Evolutionary conservation across 2,329 filamentous ascomycete genomes (phyloP).

Genomic region (Fonsecaea multimorphosa): DNA sequence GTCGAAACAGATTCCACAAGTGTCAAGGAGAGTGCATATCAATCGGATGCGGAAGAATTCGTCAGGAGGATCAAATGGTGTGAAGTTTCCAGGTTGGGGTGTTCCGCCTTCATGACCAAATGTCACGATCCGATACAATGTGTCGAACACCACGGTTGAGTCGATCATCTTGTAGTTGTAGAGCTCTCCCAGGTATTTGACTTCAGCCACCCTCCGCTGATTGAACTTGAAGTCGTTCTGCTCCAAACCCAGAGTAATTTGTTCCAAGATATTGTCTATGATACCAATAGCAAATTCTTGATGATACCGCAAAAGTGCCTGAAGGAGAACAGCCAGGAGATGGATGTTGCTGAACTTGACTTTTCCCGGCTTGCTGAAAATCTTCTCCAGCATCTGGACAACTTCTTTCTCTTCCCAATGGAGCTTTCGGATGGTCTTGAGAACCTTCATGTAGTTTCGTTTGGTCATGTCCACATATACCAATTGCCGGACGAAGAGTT

Average conservation of each 20-base stretch:
- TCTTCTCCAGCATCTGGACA: conserved; percentile 78
- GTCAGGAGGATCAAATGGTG: conserved; percentile 82
- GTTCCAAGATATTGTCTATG: conserved; percentile 89
- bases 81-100: conserved; percentile 77
- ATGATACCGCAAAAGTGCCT: conserved; percentile 89
- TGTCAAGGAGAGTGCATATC: conserved; percentile 87
- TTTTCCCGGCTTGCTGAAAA: conserved; percentile 95
- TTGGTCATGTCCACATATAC: conserved; percentile 94
- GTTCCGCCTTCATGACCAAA: conserved; percentile 86
- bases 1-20: conserved; percentile 94
- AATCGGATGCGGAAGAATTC: conserved; percentile 96
- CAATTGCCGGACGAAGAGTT: conserved; percentile 89
- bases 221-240: conserved; percentile 98
- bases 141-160: conserved; percentile 92
- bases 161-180: conserved; percentile 99
- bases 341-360: conserved; percentile 98
- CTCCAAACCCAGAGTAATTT: conserved; percentile 85
- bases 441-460: conserved; percentile 88
- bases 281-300: conserved; percentile 88
- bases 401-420: conserved; percentile 97
- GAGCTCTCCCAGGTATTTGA: conserved; percentile 93
- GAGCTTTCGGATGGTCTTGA: conserved; percentile 91
- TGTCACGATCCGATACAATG: conserved; percentile 90
- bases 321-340: conserved; percentile 85
- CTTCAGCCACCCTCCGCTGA: conserved; percentile 90